Evolutionary conservation across 805 yeast genomes (phyloP).

Genomic region (Wickerhamomyces pijperi): DNA sequence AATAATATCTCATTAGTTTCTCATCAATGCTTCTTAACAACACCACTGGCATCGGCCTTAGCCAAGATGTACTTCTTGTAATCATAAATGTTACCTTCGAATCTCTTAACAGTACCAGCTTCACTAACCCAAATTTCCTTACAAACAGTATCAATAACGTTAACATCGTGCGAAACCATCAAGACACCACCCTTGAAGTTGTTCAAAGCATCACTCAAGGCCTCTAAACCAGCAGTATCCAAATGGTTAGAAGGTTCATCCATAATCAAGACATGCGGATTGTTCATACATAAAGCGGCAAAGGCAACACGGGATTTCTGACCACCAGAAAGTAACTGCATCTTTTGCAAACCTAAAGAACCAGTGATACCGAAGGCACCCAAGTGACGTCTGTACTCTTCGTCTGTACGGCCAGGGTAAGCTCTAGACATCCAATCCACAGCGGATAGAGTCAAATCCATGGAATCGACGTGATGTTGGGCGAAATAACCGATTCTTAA

Average conservation of each 20-base stretch:
- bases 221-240: conserved; percentile 97
- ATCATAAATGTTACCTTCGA: conserved; percentile 73
- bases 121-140: conserved; percentile 95
- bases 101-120: conserved; percentile 64
- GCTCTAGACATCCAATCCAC: conserved; percentile 88
- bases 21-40: conserved; percentile 85
- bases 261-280: conserved; percentile 83
- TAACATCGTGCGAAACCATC: conserved; percentile 97
- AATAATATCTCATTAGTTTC: too few relatives aligned
- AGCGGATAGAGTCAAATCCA: conserved; percentile 79
- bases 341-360: conserved; percentile 81
- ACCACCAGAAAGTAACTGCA: conserved; percentile 89
- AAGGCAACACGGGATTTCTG: conserved; percentile 97
- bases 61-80: conserved; percentile 82
- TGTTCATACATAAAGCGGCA: conserved; percentile 82
- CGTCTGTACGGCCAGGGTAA: conserved; percentile 90
- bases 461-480: conserved; percentile 96
- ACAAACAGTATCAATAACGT: conserved; percentile 80
- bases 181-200: conserved; percentile 90
- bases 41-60: conserved; percentile 76
- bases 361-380: conserved; percentile 98
- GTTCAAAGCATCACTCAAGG: conserved; percentile 79
- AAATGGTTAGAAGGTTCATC: conserved; percentile 98
- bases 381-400: conserved; percentile 91
- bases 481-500: conserved; percentile 94